Percentiles rank a stretch among this genome's conserved stretches.
phyloP scores from a whole-genome alignment of 106 monocot species.

The Allium fistulosum region DNA sequence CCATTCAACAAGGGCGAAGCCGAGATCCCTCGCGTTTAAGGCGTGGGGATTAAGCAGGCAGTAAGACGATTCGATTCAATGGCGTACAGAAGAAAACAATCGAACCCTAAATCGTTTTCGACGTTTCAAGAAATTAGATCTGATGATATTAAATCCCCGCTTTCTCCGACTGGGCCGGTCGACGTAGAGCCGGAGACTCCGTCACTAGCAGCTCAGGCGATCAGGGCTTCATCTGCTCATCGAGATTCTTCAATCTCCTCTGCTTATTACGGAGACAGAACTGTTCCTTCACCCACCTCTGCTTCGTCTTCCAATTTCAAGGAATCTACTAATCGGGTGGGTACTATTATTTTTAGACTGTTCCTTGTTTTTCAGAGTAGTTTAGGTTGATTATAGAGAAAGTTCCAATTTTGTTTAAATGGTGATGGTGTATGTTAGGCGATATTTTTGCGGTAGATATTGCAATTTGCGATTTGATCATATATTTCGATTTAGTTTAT shows the following conservation, averaged over 20 bases:
- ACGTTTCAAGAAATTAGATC: slow-evolving; percentile 47
- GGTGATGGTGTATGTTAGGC: no score
- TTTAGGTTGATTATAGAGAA: no score
- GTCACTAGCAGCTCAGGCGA: slow-evolving; percentile 70
- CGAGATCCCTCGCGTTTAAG: no score
- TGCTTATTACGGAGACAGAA: slow-evolving; percentile 31
- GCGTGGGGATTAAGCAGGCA: no score
- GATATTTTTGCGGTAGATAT: no score
- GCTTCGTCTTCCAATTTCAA: slow-evolving; percentile 13
- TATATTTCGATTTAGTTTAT: no score
- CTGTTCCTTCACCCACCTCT: neutral
- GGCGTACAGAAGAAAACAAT: slow-evolving; percentile 66
- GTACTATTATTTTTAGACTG: no score
- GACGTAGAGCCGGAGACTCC: neutral
- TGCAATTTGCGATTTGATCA: no score
- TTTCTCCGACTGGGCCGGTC: neutral
- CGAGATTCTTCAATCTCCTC: slow-evolving; percentile 71
- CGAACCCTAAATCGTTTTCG: slow-evolving; percentile 14
- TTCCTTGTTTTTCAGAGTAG: no score
- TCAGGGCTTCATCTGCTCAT: slow-evolving; percentile 64
- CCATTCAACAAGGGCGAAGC: no score
- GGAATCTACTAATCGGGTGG: neutral
- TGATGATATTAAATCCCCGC: neutral
- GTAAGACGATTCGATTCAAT: slow-evolving; percentile 9
- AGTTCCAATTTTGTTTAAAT: no score